Evolutionary conservation across 2,329 filamentous ascomycete species (phyloP).

Genomic region (Pseudopithomyces chartarum): DNA sequence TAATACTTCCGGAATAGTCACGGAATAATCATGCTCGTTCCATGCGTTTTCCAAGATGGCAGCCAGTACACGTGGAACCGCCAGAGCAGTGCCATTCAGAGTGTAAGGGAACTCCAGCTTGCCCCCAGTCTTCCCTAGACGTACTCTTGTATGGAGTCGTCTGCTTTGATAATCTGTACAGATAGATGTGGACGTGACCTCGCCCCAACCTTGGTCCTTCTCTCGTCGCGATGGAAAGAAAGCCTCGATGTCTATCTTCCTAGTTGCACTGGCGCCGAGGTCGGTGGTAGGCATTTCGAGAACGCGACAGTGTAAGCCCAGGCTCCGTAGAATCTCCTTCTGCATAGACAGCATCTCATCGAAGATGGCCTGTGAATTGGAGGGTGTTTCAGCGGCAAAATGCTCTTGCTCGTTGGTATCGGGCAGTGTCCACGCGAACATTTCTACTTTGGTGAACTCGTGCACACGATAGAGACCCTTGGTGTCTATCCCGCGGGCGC

Average conservation of each 20-base stretch:
- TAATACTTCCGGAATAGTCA: constrained; percentile 79
- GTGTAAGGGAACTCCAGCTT: constrained; percentile 81
- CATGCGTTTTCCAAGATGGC: constrained; percentile 91
- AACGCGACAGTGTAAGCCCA: constrained; percentile 84
- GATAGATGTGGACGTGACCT: constrained; percentile 87
- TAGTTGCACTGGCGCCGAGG: constrained; percentile 82
- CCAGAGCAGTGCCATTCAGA: constrained; percentile 90
- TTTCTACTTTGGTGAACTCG: constrained; percentile 97
- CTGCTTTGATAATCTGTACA: constrained; percentile 95
- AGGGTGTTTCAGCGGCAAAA: constrained; percentile 37
- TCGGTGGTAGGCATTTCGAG: constrained; percentile 91
- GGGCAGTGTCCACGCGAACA: constrained; percentile 88
- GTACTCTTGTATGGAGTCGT: constrained; percentile 76
- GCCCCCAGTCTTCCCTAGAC: constrained; percentile 50
- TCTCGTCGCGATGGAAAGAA: constrained; percentile 82
- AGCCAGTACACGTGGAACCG: constrained; percentile 86
- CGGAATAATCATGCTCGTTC: constrained; percentile 69
- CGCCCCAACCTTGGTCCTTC: constrained; percentile 79
- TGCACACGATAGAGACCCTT: constrained; percentile 97
- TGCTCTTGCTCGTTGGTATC: constrained; percentile 46
- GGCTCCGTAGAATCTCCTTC: constrained; percentile 75
- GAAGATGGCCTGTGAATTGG: constrained; percentile 65
- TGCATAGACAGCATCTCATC: constrained; percentile 87
- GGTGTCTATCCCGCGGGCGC: constrained; percentile 84
- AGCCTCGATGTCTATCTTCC: constrained; percentile 93